Evolutionary conservation across 805 yeast species (phyloP), one percentile per base, ranked within the genome.

Genomic region (Candida montana): DNA sequence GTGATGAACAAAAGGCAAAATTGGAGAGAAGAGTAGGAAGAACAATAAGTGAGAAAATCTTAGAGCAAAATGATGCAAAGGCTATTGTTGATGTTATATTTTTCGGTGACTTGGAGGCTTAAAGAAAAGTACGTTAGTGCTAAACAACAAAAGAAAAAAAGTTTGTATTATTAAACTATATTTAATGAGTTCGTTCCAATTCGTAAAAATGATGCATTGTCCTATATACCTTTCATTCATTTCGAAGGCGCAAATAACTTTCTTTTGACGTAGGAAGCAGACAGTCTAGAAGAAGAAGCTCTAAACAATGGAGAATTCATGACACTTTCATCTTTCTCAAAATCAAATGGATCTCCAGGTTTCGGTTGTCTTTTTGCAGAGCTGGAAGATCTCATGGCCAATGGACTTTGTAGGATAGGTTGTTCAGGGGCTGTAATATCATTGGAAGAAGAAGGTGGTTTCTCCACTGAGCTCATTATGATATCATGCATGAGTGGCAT

Each of bases 1-100:
- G 58, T 2, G 68, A 61, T 11, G 61, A 51, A 8, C 70, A 66
- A 24, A 58, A 58, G 33, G 49, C 53, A 2, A 81, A 74, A 52
- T 60, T 86, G 35, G 64, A 53, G 7, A 73, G 70, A 4, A 74
- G 84, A 54, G 68, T 86, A 15, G 96, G 95, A 35, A 69, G 65
- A 13, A 62, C 71, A 0, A 63, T 88, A 40, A 69, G 84, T 2
- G 63, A 69, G 7, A 64, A 62, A 21, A 67, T 87, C 3, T 49
- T 71, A 15, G 65, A 69, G 30, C 71, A 74, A 44, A 59, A 63
- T 2, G 75, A 67, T 55, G 76, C 79, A 2, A 67, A 63, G 45
- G 71, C 65, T 33, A 67, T 84, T 12, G 71, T 71, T 23, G 68
- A 75, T 46, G 89, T 89, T 6, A 72, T 86, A 10, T 84, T 83